phyloP scores from a whole-genome alignment of 208 protist genomes.

The Phytomonas serpens region DNA sequence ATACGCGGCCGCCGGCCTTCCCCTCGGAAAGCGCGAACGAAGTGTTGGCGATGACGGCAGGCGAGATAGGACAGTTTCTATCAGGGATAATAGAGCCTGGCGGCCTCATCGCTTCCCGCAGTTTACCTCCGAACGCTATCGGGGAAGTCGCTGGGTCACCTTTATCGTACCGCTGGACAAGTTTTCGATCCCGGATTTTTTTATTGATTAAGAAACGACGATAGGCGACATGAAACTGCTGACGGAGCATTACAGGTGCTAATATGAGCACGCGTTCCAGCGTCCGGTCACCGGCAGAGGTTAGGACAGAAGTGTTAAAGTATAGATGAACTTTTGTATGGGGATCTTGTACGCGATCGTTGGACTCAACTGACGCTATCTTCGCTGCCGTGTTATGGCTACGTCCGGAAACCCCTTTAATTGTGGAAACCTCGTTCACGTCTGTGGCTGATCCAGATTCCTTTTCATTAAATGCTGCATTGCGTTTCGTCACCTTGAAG shows the following conservation, averaged over 20 bases:
- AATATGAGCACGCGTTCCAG: conserved; percentile 75
- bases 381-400: background rate
- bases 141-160: background rate
- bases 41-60: too few species aligned
- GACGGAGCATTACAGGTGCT: conserved; percentile 69
- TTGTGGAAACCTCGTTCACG: background rate
- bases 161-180: background rate
- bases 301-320: conserved; percentile 62
- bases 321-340: conserved; percentile 16
- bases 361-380: background rate
- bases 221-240: conserved; percentile 51
- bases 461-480: background rate
- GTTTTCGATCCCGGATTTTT: background rate
- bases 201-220: conserved; percentile 20
- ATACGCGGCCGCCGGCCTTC: background rate
- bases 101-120: background rate
- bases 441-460: background rate
- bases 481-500: conserved; percentile 54
- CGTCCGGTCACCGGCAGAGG: conserved; percentile 71
- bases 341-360: background rate
- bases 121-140: background rate
- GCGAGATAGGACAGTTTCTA: background rate
- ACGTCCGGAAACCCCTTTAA: background rate
- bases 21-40: too few species aligned
- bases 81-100: background rate